Evolutionary conservation across 2,329 filamentous ascomycete genomes (phyloP).

Genomic region (Penicillium sp.): DNA sequence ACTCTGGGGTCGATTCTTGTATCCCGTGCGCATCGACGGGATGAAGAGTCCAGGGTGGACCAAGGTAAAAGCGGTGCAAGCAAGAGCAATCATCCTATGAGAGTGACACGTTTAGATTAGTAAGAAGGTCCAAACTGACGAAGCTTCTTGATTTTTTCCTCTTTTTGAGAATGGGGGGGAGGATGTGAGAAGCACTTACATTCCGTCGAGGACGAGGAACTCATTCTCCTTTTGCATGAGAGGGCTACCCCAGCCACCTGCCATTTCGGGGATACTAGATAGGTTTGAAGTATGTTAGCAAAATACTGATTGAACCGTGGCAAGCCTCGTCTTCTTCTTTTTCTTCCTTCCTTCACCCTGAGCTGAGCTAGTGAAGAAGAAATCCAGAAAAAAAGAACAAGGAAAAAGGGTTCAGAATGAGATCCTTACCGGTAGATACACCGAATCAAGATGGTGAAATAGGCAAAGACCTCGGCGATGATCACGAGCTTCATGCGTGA

Average conservation of each 20-base stretch:
- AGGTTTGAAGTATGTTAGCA: slow-evolving; percentile 4
- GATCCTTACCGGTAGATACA: slow-evolving; percentile 39
- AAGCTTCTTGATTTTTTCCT: not conserved
- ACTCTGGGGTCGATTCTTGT: slow-evolving; percentile 17
- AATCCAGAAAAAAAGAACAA: no score
- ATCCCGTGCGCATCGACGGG: slow-evolving; percentile 25
- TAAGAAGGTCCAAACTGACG: no score
- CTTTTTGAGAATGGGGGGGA: not conserved
- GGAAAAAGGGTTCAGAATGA: no score
- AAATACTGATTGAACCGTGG: not conserved
- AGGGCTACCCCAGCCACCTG: slow-evolving; percentile 44
- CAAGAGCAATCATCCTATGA: slow-evolving; percentile 42
- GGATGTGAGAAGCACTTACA: slow-evolving; percentile 29
- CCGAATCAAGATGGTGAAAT: slow-evolving; percentile 37
- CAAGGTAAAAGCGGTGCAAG: slow-evolving; percentile 36
- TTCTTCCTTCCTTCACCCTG: no score
- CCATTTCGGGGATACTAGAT: slow-evolving; percentile 45
- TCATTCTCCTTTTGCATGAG: slow-evolving; percentile 45
- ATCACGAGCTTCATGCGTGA: slow-evolving; percentile 24
- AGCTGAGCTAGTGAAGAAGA: no score
- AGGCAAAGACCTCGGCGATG: slow-evolving; percentile 30
- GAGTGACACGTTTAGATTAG: no score
- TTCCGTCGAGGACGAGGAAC: slow-evolving; percentile 45
- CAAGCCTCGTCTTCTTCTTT: not conserved
- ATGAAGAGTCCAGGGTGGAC: slow-evolving; percentile 45